These are phyloP conservation scores for Aspergillus sclerotioniger DNA, from an alignment of 495 filamentous ascomycete genomes.

Conservation along the genomic window DNA sequence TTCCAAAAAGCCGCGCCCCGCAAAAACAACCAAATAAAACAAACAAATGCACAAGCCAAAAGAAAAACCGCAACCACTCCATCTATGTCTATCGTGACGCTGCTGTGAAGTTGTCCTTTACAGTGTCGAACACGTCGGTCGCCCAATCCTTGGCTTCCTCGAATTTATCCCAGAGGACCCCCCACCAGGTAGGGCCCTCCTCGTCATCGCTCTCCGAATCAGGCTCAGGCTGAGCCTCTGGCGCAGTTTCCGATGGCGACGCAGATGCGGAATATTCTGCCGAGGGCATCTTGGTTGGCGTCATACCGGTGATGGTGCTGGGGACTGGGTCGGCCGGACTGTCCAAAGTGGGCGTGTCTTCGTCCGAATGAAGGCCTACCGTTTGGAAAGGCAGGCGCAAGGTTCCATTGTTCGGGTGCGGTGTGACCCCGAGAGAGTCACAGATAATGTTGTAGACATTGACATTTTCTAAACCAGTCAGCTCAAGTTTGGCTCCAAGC, in stretches of 20 bases:
- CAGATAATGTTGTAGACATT: slow-evolving; percentile 96
- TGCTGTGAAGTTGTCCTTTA: slow-evolving; percentile 35
- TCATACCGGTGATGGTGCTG: slow-evolving; percentile 1
- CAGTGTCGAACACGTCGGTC: slow-evolving; percentile 30
- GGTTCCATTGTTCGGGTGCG: slow-evolving; percentile 82
- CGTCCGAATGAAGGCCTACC: slow-evolving; percentile 64
- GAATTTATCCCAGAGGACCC: slow-evolving; percentile 32
- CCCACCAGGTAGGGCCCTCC: slow-evolving; percentile 35
- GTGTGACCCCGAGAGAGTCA: slow-evolving; percentile 69
- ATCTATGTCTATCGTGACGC: not conserved
- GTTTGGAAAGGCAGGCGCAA: slow-evolving; percentile 72
- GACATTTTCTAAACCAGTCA: slow-evolving; percentile 65
- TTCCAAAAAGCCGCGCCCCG: not conserved
- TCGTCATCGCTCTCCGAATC: slow-evolving; percentile 26
- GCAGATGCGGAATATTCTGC: slow-evolving; percentile 1
- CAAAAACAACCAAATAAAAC: not conserved
- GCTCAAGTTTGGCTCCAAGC: not conserved
- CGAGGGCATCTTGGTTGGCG: not conserved
- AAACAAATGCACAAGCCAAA: not conserved
- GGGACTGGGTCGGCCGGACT: slow-evolving; percentile 36
- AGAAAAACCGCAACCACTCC: not conserved
- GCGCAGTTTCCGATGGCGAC: slow-evolving; percentile 16
- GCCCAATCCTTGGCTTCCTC: slow-evolving; percentile 41
- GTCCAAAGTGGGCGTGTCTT: slow-evolving; percentile 31
- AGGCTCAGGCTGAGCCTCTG: slow-evolving; percentile 18